phyloP scores from a whole-genome alignment of 768 basidiomycete genomes.

The Scleroderma citrinum region DNA sequence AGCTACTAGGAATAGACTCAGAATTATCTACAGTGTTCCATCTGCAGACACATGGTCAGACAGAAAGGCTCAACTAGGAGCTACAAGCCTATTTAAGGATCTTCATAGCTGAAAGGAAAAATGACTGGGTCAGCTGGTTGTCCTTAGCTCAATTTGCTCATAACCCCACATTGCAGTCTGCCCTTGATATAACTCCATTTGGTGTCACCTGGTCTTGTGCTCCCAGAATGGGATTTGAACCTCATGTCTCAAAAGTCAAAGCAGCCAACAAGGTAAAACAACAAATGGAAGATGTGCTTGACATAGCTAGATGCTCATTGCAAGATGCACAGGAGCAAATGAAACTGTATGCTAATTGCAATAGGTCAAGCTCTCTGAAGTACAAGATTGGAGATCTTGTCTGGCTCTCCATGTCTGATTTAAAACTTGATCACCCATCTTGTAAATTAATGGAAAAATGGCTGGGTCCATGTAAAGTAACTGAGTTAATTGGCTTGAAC shows the following conservation, averaged over 20 bases:
- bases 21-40: slow-evolving; percentile 28
- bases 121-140: slow-evolving; percentile 23
- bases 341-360: slow-evolving; percentile 16
- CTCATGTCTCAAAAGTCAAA: slow-evolving; percentile 1
- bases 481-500: slow-evolving; percentile 9
- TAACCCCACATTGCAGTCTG: slow-evolving; percentile 20
- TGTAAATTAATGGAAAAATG: slow-evolving; percentile 18
- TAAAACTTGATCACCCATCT: slow-evolving; percentile 11
- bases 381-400: slow-evolving; percentile 20
- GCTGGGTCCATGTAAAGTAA: slow-evolving; percentile 18
- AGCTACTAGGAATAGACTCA: slow-evolving; percentile 8
- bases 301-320: not conserved
- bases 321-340: slow-evolving; percentile 17
- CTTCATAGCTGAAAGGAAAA: slow-evolving; percentile 17
- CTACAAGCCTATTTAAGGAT: slow-evolving; percentile 25
- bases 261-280: slow-evolving; percentile 6
- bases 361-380: not conserved
- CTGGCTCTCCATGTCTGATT: slow-evolving; percentile 17
- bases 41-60: slow-evolving; percentile 33
- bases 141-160: slow-evolving; percentile 25
- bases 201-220: slow-evolving; percentile 17
- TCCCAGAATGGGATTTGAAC: slow-evolving; percentile 12
- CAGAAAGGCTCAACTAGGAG: slow-evolving; percentile 27
- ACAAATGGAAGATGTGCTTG: slow-evolving; percentile 11
- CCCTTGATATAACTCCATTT: slow-evolving; percentile 22